phyloP scores from a whole-genome alignment of 108 stramenopile species.

The Asterionellopsis glacialis region DNA sequence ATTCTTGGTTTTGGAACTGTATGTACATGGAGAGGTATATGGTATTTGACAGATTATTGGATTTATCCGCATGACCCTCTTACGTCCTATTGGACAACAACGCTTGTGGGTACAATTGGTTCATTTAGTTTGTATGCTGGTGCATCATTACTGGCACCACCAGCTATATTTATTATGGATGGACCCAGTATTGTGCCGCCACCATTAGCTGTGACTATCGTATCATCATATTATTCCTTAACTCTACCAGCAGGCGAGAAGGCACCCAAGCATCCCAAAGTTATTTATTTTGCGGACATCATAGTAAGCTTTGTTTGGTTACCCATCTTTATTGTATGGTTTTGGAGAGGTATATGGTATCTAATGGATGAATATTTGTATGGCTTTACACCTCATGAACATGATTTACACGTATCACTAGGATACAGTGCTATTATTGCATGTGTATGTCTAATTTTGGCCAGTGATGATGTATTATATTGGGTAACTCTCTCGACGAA shows the following conservation, averaged over 20 bases:
- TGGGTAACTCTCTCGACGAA: background rate
- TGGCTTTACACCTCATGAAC: conserved; percentile 14
- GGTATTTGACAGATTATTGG: conserved; percentile 25
- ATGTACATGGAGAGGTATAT: conserved; percentile 22
- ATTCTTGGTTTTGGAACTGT: conserved; percentile 16
- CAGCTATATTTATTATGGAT: conserved; percentile 30
- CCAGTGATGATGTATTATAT: conserved; percentile 4
- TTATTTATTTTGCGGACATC: conserved; percentile 5
- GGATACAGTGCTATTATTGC: conserved; percentile 10
- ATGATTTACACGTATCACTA: conserved; percentile 20
- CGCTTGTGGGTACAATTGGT: conserved; percentile 11
- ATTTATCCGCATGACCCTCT: conserved; percentile 13
- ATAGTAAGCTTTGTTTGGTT: conserved; percentile 17
- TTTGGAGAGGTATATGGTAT: conserved; percentile 25
- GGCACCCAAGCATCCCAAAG: conserved; percentile 1
- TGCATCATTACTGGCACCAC: conserved; percentile 21
- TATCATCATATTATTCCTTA: conserved; percentile 12
- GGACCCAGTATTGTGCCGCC: conserved; percentile 23
- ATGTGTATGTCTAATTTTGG: conserved; percentile 1
- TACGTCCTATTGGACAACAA: conserved; percentile 12
- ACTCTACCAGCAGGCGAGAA: conserved; percentile 7
- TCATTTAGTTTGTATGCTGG: conserved; percentile 6
- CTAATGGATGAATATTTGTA: conserved; percentile 24
- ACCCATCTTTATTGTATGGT: conserved; percentile 23
- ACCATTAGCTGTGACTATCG: conserved; percentile 21